Conservation (phyloP, 1,139 yeast species). For the Geotrichum australiense region DNA sequence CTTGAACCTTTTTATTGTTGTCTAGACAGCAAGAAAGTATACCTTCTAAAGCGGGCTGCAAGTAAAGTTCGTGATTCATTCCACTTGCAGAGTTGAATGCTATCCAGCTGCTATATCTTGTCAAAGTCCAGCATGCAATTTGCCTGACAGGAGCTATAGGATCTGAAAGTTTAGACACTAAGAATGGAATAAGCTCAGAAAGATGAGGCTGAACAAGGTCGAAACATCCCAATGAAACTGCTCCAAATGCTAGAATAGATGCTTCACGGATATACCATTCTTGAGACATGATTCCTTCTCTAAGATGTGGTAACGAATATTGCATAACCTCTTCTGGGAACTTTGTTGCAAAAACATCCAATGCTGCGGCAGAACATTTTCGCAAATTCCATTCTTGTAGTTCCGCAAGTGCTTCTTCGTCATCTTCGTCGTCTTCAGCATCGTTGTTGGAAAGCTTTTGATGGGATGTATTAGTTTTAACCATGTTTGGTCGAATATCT, state of each 20-base stretch:
- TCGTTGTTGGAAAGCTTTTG: conserved; percentile 36
- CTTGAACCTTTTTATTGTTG: conserved; percentile 85
- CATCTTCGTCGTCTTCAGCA: conserved; percentile 54
- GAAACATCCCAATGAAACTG: conserved; percentile 83
- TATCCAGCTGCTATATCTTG: conserved; percentile 81
- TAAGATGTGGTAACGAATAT: conserved; percentile 69
- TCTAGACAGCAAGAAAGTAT: conserved; percentile 72
- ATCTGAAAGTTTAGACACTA: conserved; percentile 74
- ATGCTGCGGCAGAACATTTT: conserved; percentile 89
- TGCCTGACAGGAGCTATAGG: conserved; percentile 80
- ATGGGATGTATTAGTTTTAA: conserved; percentile 58
- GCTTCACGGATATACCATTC: conserved; percentile 93
- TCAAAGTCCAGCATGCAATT: conserved; percentile 91
- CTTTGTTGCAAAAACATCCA: conserved; percentile 69
- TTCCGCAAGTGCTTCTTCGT: conserved; percentile 54
- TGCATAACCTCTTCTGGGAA: conserved; percentile 63
- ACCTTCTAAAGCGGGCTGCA: conserved; percentile 65
- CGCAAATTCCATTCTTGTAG: conserved; percentile 83
- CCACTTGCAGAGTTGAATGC: conserved; percentile 39
- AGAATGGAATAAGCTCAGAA: conserved; percentile 75
- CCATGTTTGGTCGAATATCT: conserved; percentile 75
- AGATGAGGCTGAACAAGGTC: conserved; percentile 64
- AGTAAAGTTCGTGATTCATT: conserved; percentile 50
- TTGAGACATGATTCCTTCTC: conserved; percentile 57
- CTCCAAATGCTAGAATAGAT: conserved; percentile 89